phyloP scores from a whole-genome alignment of 2,329 filamentous ascomycete genomes.

The Plectosphaerella plurivora region DNA sequence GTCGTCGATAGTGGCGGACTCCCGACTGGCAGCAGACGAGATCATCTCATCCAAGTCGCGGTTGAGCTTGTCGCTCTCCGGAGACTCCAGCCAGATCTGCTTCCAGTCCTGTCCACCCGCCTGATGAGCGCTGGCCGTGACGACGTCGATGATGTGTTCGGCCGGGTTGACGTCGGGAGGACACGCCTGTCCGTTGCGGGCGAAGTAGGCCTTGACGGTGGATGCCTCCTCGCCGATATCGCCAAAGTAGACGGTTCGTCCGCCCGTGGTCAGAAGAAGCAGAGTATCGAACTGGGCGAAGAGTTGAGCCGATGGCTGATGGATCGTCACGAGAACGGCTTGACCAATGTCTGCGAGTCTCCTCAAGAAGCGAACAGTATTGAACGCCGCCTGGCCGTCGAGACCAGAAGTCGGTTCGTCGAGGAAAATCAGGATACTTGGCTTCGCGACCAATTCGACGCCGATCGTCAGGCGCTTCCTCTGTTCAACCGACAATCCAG shows the following conservation, averaged over 20 bases:
- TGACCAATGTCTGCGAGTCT: constrained; percentile 64
- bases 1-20: constrained; percentile 28
- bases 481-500: constrained; percentile 47
- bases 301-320: constrained; percentile 63
- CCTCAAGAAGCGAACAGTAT: constrained; percentile 60
- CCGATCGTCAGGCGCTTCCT: constrained; percentile 55
- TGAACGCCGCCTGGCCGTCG: constrained; percentile 64
- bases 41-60: constrained; percentile 24
- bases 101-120: constrained; percentile 52
- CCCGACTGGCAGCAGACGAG: not conserved
- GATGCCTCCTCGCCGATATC: constrained; percentile 54
- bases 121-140: constrained; percentile 42
- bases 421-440: constrained; percentile 54
- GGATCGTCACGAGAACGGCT: constrained; percentile 65
- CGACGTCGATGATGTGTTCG: constrained; percentile 68
- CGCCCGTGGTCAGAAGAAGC: constrained; percentile 59
- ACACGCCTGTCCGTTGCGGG: constrained; percentile 59
- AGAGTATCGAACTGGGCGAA: constrained; percentile 65
- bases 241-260: constrained; percentile 56
- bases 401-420: constrained; percentile 63
- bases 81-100: constrained; percentile 64
- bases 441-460: constrained; percentile 58
- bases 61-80: constrained; percentile 61
- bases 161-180: constrained; percentile 63
- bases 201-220: constrained; percentile 60